A percentile compares a stretch with the other conserved stretches of the same genome.
These are phyloP conservation scores for Calendula officinalis DNA, from an alignment of 129 eudicot species.

Conservation along the genomic window DNA sequence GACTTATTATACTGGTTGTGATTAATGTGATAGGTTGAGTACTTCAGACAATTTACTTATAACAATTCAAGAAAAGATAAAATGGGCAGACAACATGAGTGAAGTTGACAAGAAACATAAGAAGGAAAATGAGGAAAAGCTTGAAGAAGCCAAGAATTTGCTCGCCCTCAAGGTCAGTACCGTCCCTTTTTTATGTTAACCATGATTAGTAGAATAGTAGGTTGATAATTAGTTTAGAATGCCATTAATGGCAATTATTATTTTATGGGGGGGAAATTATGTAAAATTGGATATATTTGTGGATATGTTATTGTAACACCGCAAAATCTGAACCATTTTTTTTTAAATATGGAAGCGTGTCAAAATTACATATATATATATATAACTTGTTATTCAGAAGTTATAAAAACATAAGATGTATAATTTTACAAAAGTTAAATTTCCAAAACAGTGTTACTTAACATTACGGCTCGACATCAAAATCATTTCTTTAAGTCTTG, in stretches of 20 bases:
- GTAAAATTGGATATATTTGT: conserved; percentile 49
- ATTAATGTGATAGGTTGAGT: conserved; percentile 50
- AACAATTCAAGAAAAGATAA: conserved; percentile 88
- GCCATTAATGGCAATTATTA: not conserved
- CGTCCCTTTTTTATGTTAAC: conserved; percentile 15
- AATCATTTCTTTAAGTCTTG: too few relatives aligned
- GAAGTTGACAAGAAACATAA: conserved; percentile 76
- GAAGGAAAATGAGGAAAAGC: conserved; percentile 69
- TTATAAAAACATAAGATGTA: too few relatives aligned
- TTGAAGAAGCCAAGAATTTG: conserved; percentile 69
- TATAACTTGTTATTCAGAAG: too few relatives aligned
- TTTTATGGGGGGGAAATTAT: too few relatives aligned
- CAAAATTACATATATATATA: too few relatives aligned
- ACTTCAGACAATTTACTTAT: conserved; percentile 73
- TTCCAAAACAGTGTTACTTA: too few relatives aligned
- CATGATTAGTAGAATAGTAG: not conserved
- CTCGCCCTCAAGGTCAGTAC: conserved; percentile 75
- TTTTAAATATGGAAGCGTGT: too few relatives aligned
- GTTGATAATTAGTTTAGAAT: not conserved
- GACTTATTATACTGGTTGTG: not conserved
- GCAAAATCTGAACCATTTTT: too few relatives aligned
- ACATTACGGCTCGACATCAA: too few relatives aligned
- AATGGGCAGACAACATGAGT: conserved; percentile 91
- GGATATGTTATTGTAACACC: too few relatives aligned
- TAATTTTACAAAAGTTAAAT: too few relatives aligned